Conservation (phyloP, 2,329 filamentous ascomycete genomes). For the Pseudogymnoascus sp. region DNA sequence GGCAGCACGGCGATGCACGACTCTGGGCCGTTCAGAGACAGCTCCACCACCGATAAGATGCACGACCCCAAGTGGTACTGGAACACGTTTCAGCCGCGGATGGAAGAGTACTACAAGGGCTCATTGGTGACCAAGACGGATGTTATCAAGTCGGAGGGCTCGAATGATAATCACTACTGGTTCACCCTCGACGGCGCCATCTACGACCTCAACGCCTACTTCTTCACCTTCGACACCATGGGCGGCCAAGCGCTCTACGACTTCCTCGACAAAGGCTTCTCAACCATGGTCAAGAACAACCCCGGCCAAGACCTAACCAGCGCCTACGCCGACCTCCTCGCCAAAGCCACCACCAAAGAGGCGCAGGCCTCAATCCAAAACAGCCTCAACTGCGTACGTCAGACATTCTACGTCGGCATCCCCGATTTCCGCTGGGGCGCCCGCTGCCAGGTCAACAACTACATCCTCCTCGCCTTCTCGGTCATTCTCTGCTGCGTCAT, state of each 20-base stretch:
- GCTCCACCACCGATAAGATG: conserved; percentile 50
- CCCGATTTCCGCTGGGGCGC: conserved; percentile 84
- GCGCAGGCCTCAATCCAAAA: conserved; percentile 46
- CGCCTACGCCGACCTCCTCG: conserved; percentile 50
- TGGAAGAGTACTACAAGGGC: conserved; percentile 75
- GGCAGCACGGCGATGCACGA: conserved; percentile 52
- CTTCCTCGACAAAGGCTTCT: conserved; percentile 65
- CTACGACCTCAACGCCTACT: conserved; percentile 91
- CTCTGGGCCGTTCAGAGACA: conserved; percentile 53
- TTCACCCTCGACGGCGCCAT: conserved; percentile 66
- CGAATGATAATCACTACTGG: conserved; percentile 64
- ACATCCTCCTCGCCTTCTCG: conserved; percentile 80
- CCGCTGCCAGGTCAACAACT: conserved; percentile 78
- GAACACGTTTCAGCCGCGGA: conserved; percentile 63
- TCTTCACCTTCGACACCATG: conserved; percentile 58
- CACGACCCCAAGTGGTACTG: conserved; percentile 68
- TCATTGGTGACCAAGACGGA: conserved; percentile 63
- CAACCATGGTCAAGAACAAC: conserved; percentile 62
- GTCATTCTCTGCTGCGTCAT: conserved; percentile 74
- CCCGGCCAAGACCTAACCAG: conserved; percentile 71
- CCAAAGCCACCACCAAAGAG: conserved; percentile 42
- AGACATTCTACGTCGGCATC: conserved; percentile 76
- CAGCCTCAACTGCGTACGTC: conserved; percentile 72
- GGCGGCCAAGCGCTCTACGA: conserved; percentile 48
- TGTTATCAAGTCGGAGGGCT: conserved; percentile 56